Evolutionary conservation across 306 rosid genomes (phyloP).

Genomic region (Hippophae rhamnoides): DNA sequence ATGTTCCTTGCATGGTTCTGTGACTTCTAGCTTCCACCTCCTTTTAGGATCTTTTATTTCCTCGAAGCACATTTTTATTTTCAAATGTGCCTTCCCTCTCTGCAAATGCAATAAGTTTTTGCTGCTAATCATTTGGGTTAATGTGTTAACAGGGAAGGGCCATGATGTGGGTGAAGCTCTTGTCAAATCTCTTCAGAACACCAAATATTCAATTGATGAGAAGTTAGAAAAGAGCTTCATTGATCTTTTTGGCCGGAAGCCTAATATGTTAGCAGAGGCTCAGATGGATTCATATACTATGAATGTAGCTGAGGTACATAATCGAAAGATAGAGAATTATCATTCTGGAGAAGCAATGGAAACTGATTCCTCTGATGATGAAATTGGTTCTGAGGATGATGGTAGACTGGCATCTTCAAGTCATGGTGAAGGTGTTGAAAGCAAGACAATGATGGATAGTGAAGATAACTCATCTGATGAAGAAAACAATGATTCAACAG

Average conservation of each 20-base stretch:
- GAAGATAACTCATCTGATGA: conserved; percentile 9
- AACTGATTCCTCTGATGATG: conserved; percentile 26
- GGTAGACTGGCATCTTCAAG: conserved; percentile 40
- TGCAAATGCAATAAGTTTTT: background rate
- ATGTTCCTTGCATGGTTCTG: background rate
- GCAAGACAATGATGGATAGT: conserved; percentile 26
- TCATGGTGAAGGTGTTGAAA: conserved; percentile 27
- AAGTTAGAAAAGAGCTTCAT: conserved; percentile 64
- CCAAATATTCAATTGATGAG: conserved; percentile 72
- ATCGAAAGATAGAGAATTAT: conserved; percentile 20
- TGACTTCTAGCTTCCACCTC: background rate
- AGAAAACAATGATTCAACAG: too few relatives aligned
- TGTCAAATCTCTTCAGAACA: conserved; percentile 77
- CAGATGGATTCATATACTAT: conserved; percentile 18
- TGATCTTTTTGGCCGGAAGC: conserved; percentile 43
- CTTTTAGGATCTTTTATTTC: background rate
- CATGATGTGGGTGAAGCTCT: conserved; percentile 69
- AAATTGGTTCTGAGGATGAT: conserved; percentile 25
- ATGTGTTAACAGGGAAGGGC: conserved; percentile 45
- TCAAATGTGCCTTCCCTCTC: conserved; percentile 1
- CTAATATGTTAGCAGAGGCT: conserved; percentile 25
- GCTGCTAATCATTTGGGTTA: conserved; percentile 10
- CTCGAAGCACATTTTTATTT: too few relatives aligned
- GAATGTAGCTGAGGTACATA: conserved; percentile 25
- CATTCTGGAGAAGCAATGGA: conserved; percentile 20